These are phyloP conservation scores for Eucalyptus cladocalyx DNA, from an alignment of 345 rosid species.

Conservation along the genomic window DNA sequence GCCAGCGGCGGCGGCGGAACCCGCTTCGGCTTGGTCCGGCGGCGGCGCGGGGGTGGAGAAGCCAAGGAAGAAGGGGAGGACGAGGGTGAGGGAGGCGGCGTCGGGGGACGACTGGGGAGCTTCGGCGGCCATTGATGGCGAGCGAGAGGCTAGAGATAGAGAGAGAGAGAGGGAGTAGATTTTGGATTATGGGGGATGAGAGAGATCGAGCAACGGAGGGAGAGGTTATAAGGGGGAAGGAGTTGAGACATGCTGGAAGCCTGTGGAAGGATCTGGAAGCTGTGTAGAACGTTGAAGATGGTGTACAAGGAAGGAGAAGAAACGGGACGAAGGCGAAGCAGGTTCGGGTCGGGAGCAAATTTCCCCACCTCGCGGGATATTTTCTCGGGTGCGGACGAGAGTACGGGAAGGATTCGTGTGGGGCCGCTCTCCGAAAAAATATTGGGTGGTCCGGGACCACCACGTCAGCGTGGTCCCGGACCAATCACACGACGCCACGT, in stretches of 20 bases:
- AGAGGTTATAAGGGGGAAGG: not conserved
- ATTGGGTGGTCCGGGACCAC: no score
- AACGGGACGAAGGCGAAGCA: not conserved
- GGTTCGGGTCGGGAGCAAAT: not conserved
- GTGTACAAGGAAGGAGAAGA: not conserved
- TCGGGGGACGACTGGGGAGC: not conserved
- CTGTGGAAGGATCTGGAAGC: slow-evolving; percentile 44
- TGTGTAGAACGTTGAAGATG: not conserved
- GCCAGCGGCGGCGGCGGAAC: no score
- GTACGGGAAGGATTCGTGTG: not conserved
- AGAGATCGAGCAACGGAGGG: not conserved
- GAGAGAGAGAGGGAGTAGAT: no score
- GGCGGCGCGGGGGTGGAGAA: not conserved
- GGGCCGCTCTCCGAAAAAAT: not conserved
- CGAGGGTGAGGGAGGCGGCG: not conserved
- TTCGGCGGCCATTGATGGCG: not conserved
- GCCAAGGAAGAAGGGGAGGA: slow-evolving; percentile 42
- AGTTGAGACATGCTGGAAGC: slow-evolving; percentile 4
- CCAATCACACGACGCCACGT: no score
- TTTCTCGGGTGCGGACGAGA: not conserved
- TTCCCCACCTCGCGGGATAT: not conserved
- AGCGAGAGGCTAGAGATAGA: not conserved
- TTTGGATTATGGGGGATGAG: not conserved
- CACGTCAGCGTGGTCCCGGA: no score
- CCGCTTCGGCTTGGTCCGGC: not conserved